Evolutionary conservation across 2,329 filamentous ascomycete genomes (phyloP).

Genomic region (Fusarium compactum): DNA sequence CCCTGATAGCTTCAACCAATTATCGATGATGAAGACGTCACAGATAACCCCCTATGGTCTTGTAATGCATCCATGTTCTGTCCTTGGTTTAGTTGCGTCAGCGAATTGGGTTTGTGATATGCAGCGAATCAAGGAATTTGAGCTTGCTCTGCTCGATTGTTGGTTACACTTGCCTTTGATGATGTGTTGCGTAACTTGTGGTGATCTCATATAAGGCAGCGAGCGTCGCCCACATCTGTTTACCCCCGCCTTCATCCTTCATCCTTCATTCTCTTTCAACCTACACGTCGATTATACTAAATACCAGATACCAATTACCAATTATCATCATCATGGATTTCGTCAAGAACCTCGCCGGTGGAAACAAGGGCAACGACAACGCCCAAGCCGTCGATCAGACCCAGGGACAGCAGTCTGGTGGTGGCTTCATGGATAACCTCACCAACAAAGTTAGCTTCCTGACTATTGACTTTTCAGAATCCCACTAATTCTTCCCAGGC

Average conservation of each 20-base stretch:
- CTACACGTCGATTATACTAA: neutral
- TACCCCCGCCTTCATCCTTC: neutral
- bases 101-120: slow-evolving; percentile 11
- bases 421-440: slow-evolving; percentile 74
- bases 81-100: slow-evolving; percentile 39
- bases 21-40: slow-evolving; percentile 31
- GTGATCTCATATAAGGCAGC: slow-evolving; percentile 20
- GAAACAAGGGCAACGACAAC: slow-evolving; percentile 49
- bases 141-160: neutral
- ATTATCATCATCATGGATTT: slow-evolving; percentile 62
- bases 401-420: slow-evolving; percentile 50
- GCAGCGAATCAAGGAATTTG: slow-evolving; percentile 22
- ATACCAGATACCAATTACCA: neutral
- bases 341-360: slow-evolving; percentile 63
- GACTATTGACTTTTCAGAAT: neutral
- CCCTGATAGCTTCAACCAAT: slow-evolving; percentile 25
- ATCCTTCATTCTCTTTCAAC: neutral
- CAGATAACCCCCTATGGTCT: neutral
- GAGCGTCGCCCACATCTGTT: neutral
- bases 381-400: slow-evolving; percentile 44
- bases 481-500: neutral
- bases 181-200: neutral
- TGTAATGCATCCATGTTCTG: too few species aligned
- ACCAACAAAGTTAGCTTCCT: slow-evolving; percentile 59
- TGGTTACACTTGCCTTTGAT: neutral